Evolutionary conservation across 2,329 filamentous ascomycete species (phyloP), one percentile per base, ranked within the genome.

Genomic region (Sclerotinia spermophila): DNA sequence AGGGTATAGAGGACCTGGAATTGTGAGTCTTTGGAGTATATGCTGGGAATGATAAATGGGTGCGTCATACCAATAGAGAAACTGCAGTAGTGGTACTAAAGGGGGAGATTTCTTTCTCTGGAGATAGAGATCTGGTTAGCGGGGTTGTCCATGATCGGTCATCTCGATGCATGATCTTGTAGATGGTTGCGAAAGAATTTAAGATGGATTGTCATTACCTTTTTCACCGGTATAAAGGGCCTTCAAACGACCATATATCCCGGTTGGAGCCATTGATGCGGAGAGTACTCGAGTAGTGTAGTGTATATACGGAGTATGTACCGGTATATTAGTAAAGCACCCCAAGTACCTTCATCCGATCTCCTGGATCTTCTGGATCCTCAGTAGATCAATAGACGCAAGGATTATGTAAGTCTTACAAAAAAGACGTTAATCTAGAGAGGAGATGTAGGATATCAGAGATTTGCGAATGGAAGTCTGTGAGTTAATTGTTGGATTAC

Each of bases 1-100:
- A 94, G 81, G n/a, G 93, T 97, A 82, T 96, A 97, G 73, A 90
- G 81, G 73, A 94, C 82, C 92, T 92, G 71, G 0, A 42, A 5
- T 21, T 53, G 44, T 33, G 27, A 51, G 60, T 44, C 24, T n/a
- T n/a, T 51, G 51, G 64, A 60, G 72, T 51, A 64, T 24, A 33
- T 27, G 48, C 48, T 53, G 27, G 48, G 13, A 15, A 8, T 3
- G 17, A 17, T 10, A 48, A n/a, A 24, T 38, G 51, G 7, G 40
- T 35, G 40, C 51, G 42, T 42, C 70, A 61, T 70, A 79, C 78
- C 71, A 79, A 68, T 19, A 78, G 69, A 55, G 70, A 60, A 33
- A 78, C 69, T 0, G 78, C 77, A 27, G 70, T 64, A 8, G 69
- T 69, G 17, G 76, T 78, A 51, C 70, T 76, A 56, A 79, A 71